Evolutionary conservation across 2,329 filamentous ascomycete genomes (phyloP).

Genomic region (Ceratocystis smalleyi): DNA sequence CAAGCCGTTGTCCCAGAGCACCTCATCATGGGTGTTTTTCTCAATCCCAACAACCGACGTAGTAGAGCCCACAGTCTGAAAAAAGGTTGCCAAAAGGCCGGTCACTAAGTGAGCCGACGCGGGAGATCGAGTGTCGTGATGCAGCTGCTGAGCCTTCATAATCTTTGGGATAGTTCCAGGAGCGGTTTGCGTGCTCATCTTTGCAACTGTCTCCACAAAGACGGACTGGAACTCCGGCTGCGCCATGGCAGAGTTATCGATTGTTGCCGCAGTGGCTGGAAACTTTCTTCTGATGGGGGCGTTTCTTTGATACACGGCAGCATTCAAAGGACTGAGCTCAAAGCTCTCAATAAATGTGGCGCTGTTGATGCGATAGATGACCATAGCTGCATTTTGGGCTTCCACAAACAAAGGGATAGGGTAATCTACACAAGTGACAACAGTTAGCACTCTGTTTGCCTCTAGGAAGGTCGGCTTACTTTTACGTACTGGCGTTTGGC

Average conservation of each 20-base stretch:
- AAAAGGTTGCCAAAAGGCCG: slow-evolving; percentile 29
- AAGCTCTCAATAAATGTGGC: slow-evolving; percentile 19
- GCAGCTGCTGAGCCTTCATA: slow-evolving; percentile 25
- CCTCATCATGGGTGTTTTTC: slow-evolving; percentile 41
- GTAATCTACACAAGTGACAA: slow-evolving; percentile 10
- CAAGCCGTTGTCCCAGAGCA: slow-evolving; percentile 26
- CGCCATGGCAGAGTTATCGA: slow-evolving; percentile 15
- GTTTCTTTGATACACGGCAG: slow-evolving; percentile 19
- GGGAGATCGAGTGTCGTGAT: slow-evolving; percentile 34
- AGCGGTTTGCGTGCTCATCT: slow-evolving; percentile 22
- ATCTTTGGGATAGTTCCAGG: slow-evolving; percentile 18
- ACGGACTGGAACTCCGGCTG: slow-evolving; percentile 18
- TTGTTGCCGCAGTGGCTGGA: slow-evolving; percentile 19
- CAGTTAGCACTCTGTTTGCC: too few relatives aligned
- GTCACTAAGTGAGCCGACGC: slow-evolving; percentile 35
- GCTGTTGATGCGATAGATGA: slow-evolving; percentile 18
- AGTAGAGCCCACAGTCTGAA: slow-evolving; percentile 26
- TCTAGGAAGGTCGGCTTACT: too few relatives aligned
- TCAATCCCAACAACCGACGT: slow-evolving; percentile 23
- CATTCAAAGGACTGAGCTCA: slow-evolving; percentile 23
- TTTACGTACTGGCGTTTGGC: background rate
- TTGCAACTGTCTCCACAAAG: slow-evolving; percentile 16
- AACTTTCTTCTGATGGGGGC: slow-evolving; percentile 24
- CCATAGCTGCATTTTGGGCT: slow-evolving; percentile 25
- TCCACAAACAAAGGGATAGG: slow-evolving; percentile 22